Conservation (phyloP, 164 flowering plant species). For the Liquidambar formosana region DNA sequence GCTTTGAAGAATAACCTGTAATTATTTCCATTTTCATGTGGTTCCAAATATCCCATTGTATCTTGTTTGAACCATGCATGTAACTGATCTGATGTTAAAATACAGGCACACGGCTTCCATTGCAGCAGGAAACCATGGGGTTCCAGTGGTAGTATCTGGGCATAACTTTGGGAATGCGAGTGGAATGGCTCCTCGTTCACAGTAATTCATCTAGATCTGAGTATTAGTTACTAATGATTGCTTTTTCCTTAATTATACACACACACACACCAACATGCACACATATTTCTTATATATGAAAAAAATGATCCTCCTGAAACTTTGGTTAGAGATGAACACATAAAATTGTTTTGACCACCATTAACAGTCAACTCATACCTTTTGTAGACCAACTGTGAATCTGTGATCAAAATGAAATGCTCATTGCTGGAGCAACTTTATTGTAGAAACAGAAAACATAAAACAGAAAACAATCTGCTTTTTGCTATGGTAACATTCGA, state of each 20-base stretch:
- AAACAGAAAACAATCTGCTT: too few relatives aligned
- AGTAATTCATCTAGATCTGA: constrained; percentile 45
- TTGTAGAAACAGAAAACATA: too few relatives aligned
- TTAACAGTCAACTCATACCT: too few relatives aligned
- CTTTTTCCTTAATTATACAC: not conserved
- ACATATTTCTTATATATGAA: too few relatives aligned
- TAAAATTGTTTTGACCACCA: too few relatives aligned
- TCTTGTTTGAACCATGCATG: not conserved
- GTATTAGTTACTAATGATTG: not conserved
- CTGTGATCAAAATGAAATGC: too few relatives aligned
- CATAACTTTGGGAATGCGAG: constrained; percentile 94
- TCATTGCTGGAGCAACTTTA: too few relatives aligned
- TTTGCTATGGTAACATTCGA: not conserved
- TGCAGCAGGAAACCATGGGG: constrained; percentile 95
- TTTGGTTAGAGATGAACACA: too few relatives aligned
- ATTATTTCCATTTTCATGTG: not conserved
- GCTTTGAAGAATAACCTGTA: not conserved
- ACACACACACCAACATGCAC: too few relatives aligned
- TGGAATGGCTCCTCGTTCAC: constrained; percentile 98
- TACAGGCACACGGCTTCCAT: constrained; percentile 90
- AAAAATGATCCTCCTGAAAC: too few relatives aligned
- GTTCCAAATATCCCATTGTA: not conserved
- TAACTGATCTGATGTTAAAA: constrained; percentile 3
- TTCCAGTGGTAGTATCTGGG: constrained; percentile 84
- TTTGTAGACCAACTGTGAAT: too few relatives aligned